phyloP scores from a whole-genome alignment of 495 filamentous ascomycete genomes.

The Annulohypoxylon maeteangense region DNA sequence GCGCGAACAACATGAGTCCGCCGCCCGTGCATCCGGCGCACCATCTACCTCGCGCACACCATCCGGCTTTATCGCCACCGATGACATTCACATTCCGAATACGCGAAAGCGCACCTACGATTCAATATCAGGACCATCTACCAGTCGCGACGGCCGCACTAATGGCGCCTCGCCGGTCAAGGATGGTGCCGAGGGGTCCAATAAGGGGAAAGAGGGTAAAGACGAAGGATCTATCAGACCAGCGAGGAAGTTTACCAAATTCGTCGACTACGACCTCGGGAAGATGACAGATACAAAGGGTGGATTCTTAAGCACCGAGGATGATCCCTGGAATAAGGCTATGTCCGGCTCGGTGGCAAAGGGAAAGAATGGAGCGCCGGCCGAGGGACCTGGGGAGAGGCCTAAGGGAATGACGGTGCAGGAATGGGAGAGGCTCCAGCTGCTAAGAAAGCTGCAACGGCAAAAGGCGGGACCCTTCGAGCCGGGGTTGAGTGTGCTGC shows the following conservation, averaged over 20 bases:
- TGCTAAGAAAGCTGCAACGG: conserved; percentile 72
- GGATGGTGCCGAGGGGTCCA: conserved; percentile 42
- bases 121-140: conserved; percentile 72
- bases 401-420: conserved; percentile 81
- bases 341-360: conserved; percentile 63
- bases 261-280: conserved; percentile 95
- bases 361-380: conserved; percentile 40
- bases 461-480: conserved; percentile 86
- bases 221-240: conserved; percentile 71
- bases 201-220: conserved; percentile 49
- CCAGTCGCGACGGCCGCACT: conserved; percentile 72
- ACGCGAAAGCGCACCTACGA: conserved; percentile 64
- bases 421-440: conserved; percentile 89
- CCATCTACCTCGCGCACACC: conserved; percentile 47
- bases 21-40: conserved; percentile 52
- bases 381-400: conserved; percentile 67
- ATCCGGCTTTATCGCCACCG: conserved; percentile 54
- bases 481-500: conserved; percentile 79
- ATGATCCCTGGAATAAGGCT: conserved; percentile 88
- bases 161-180: conserved; percentile 43
- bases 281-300: conserved; percentile 99
- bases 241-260: conserved; percentile 86
- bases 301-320: conserved; percentile 85
- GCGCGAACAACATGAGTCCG: conserved; percentile 73
- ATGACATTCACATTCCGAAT: conserved; percentile 51